These are phyloP conservation scores for Fusarium zealandicum DNA, from an alignment of 2,329 filamentous ascomycete species.

Conservation along the genomic window DNA sequence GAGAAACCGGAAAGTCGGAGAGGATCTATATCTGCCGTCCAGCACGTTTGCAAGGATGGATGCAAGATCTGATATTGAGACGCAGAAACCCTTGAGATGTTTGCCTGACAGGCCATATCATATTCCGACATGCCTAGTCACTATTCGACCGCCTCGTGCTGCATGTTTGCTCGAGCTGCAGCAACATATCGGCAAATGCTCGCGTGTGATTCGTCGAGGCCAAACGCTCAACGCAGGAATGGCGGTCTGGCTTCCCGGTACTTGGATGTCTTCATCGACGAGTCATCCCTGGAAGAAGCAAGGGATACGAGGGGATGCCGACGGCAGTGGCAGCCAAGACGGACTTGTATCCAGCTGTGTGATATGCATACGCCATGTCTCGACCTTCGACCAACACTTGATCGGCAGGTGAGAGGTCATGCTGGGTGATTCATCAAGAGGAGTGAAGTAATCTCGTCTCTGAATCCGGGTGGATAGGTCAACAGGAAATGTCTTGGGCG, in stretches of 20 bases:
- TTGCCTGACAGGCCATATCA: constrained; percentile 18
- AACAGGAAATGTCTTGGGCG: neutral
- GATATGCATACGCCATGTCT: constrained; percentile 8
- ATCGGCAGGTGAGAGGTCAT: neutral
- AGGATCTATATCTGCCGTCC: too few relatives aligned
- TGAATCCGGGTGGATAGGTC: neutral
- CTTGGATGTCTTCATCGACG: constrained; percentile 1
- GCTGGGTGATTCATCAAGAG: neutral
- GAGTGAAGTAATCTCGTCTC: neutral
- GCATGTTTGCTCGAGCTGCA: constrained; percentile 14
- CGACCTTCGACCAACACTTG: neutral
- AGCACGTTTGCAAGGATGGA: neutral
- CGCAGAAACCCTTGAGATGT: neutral
- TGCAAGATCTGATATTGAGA: neutral
- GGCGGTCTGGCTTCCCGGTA: constrained; percentile 11
- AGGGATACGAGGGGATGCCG: neutral
- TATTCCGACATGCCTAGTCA: neutral
- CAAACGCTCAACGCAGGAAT: neutral
- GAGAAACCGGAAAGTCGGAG: neutral
- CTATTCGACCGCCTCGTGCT: neutral
- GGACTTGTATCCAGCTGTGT: neutral
- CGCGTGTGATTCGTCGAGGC: neutral
- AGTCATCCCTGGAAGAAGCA: neutral
- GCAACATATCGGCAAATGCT: neutral
- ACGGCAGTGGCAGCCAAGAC: too few relatives aligned